phyloP scores from a whole-genome alignment of 495 filamentous ascomycete genomes.

The Tetracladium setigerum region DNA sequence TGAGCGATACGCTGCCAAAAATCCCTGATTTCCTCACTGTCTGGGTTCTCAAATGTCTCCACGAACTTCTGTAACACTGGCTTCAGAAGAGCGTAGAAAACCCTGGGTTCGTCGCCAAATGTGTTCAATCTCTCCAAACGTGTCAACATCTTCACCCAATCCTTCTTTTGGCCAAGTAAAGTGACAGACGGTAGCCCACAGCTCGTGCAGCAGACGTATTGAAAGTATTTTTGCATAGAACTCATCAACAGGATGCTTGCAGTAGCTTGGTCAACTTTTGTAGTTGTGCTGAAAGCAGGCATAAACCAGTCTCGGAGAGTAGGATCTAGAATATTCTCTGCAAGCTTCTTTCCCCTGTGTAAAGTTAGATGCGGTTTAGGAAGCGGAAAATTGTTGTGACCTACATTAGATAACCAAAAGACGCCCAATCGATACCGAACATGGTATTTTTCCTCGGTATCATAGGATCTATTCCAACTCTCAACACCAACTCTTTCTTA shows the following conservation, averaged over 20 bases:
- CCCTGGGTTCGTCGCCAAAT: slow-evolving; percentile 26
- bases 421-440: slow-evolving; percentile 29
- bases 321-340: slow-evolving; percentile 27
- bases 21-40: slow-evolving; percentile 18
- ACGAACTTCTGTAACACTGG: slow-evolving; percentile 32
- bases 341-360: slow-evolving; percentile 32
- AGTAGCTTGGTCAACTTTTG: slow-evolving; percentile 30
- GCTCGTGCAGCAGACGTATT: slow-evolving; percentile 28
- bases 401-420: too few species aligned
- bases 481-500: slow-evolving; percentile 38
- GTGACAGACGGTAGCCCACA: slow-evolving; percentile 38
- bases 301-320: slow-evolving; percentile 32
- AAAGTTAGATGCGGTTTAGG: too few species aligned
- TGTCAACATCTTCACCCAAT: slow-evolving; percentile 31
- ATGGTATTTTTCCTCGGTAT: too few species aligned
- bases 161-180: slow-evolving; percentile 28
- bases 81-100: slow-evolving; percentile 20
- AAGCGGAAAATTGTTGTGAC: too few species aligned
- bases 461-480: too few species aligned
- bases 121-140: slow-evolving; percentile 22
- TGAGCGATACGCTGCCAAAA: slow-evolving; percentile 31
- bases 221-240: slow-evolving; percentile 39
- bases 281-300: slow-evolving; percentile 39
- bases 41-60: slow-evolving; percentile 26
- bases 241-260: slow-evolving; percentile 38